Base-by-base conservation (phyloP, 2,329 filamentous ascomycete genomes). In the Cryphonectria carpinicola region DNA sequence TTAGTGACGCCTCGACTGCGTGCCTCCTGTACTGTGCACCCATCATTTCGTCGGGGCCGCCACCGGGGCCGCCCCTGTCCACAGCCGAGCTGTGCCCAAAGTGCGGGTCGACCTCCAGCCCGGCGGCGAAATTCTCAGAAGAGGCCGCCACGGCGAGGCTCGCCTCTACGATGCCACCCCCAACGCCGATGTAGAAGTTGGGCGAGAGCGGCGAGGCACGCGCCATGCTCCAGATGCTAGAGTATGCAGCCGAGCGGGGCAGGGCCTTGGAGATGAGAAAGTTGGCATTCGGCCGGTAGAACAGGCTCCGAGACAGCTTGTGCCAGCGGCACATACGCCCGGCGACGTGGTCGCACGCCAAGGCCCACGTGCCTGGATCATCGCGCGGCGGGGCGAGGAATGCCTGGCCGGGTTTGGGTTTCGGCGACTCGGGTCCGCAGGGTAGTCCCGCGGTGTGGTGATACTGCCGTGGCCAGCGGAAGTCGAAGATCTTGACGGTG, bases 401-500 rank as follows among this genome's bases (percentile, higher is more conserved):
- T 1, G 77, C 76, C 71, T 79, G 76, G 22, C 74, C 77, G 0
- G 81, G 80, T 17, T n/a, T 58, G 43, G 79, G 82, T 71, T 75
- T 79, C 0, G 85, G 85, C 7, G 70, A 70, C 4, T 76, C 72
- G 8, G 67, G 71, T 7, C 81, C 79, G 74, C 87, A 89, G 0
- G 85, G 80, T 14, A 87, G 78, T 5, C 81, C 83, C 4, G 81
- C 79, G 3, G 84, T 84, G 77, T 88, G 83, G 68, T 83, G 78
- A 73, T 88, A 88, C 3, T 78, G 73, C 72, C 78, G 84, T 0
- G 82, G 77, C 78, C 83, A 85, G 14, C 87, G 85, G 68, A 87
- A 86, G 79, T 89, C 87, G 71, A 88, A 88, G 43, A 88, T 76
- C 67, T 85, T 84, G 68, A 89, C 72, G 13, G 81, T 79, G 0